phyloP scores from a whole-genome alignment of 208 protist genomes.

The Leishmania arabica region DNA sequence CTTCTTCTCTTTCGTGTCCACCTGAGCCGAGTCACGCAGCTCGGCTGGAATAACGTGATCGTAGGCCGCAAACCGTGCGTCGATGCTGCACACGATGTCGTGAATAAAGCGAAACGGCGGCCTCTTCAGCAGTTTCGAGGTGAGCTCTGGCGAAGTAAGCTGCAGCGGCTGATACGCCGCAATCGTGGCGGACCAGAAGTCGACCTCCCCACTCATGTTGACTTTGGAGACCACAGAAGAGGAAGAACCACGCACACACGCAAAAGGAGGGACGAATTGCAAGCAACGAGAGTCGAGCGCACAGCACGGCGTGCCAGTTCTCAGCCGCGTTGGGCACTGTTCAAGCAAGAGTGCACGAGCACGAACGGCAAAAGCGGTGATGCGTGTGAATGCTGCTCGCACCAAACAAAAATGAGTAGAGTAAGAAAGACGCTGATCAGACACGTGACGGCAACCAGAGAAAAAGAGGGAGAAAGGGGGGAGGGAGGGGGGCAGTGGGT shows the following conservation, averaged over 20 bases:
- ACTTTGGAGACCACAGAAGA: neutral
- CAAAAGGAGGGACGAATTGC: too few relatives aligned
- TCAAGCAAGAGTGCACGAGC: neutral
- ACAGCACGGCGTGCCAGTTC: neutral
- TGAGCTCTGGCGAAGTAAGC: conserved; percentile 71
- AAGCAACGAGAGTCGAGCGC: neutral
- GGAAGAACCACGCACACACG: too few relatives aligned
- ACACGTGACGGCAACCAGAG: neutral
- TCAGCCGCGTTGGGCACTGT: neutral
- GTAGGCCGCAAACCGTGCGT: conserved; percentile 73
- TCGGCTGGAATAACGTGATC: conserved; percentile 65
- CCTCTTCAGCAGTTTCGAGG: conserved; percentile 80
- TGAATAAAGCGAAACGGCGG: conserved; percentile 93
- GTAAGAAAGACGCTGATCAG: neutral
- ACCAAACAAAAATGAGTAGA: conserved; percentile 2
- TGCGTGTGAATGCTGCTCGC: neutral
- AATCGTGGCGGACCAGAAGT: conserved; percentile 84
- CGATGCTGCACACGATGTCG: conserved; percentile 82
- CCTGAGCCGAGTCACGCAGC: conserved; percentile 47
- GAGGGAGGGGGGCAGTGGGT: neutral
- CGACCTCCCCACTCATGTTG: conserved; percentile 33
- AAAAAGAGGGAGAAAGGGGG: neutral
- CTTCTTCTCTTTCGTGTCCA: conserved; percentile 91
- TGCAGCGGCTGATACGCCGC: conserved; percentile 76
- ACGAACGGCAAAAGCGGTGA: neutral